Evolutionary conservation across 2,329 filamentous ascomycete species (phyloP).

Genomic region (Fusarium floridanum): DNA sequence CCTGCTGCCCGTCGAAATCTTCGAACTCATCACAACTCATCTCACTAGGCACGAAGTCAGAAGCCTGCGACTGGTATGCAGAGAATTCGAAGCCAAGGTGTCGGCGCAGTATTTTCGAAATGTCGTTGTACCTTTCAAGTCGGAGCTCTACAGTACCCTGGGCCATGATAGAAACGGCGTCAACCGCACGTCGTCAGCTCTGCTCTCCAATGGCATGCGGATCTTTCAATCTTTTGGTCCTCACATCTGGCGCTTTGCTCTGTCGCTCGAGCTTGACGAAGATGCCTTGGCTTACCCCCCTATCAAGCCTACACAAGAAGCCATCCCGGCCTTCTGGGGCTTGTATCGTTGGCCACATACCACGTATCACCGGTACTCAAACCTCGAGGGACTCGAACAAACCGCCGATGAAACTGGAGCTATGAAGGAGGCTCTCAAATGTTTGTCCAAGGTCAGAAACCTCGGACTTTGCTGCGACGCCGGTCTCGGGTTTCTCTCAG

Average conservation of each 20-base stretch:
- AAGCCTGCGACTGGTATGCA: constrained; percentile 71
- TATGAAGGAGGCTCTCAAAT: constrained; percentile 72
- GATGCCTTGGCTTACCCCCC: constrained; percentile 63
- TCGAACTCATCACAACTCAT: constrained; percentile 66
- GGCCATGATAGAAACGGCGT: constrained; percentile 38
- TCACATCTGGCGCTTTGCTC: constrained; percentile 73
- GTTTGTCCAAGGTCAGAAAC: constrained; percentile 67
- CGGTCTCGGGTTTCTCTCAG: constrained; percentile 75
- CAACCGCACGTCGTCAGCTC: constrained; percentile 41
- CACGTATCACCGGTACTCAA: constrained; percentile 69
- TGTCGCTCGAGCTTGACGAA: constrained; percentile 77
- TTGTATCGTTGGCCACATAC: constrained; percentile 73
- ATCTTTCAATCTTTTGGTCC: constrained; percentile 72
- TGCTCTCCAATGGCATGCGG: constrained; percentile 65
- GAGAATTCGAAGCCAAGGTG: constrained; percentile 68
- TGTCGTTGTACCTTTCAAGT: constrained; percentile 75
- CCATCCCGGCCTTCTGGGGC: constrained; percentile 72
- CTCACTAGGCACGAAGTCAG: constrained; percentile 71
- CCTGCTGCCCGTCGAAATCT: constrained; percentile 71
- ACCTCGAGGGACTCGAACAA: constrained; percentile 70
- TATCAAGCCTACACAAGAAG: constrained; percentile 67
- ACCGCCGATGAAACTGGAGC: constrained; percentile 73
- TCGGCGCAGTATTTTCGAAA: constrained; percentile 71
- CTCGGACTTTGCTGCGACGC: constrained; percentile 77
- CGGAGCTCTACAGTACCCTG: constrained; percentile 68